Evolutionary conservation across 176 grass and related monocot species (phyloP).

Genomic region (Chrysopogon serrulatus): DNA sequence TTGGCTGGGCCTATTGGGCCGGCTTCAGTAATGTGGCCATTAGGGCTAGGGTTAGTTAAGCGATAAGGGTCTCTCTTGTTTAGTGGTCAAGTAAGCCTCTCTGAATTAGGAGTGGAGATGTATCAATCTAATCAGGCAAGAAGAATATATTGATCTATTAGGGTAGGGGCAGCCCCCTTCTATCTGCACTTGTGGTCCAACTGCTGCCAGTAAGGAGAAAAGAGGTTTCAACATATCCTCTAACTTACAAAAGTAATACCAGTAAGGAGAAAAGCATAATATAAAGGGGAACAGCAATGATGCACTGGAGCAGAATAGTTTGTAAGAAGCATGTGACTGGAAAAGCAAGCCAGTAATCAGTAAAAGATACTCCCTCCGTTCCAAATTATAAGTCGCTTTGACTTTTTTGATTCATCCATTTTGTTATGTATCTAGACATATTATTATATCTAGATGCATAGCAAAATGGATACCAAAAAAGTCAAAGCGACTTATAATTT

Average conservation of each 20-base stretch:
- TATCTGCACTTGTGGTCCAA: background rate
- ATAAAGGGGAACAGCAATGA: constrained; percentile 1
- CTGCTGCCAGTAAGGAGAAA: background rate
- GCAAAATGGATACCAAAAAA: too few species aligned
- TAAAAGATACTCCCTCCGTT: too few species aligned
- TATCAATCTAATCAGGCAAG: background rate
- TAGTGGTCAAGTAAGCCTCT: background rate
- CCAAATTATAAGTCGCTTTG: too few species aligned
- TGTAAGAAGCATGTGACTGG: background rate
- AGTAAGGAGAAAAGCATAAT: background rate
- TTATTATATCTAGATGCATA: too few species aligned
- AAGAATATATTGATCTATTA: background rate
- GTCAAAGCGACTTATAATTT: too few species aligned
- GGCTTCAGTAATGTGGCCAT: background rate
- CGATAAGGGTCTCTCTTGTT: background rate
- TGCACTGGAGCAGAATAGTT: background rate
- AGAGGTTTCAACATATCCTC: background rate
- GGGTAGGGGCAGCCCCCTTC: background rate
- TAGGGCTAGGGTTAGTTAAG: background rate
- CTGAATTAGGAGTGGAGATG: background rate
- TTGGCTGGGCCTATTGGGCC: background rate
- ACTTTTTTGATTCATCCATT: too few species aligned
- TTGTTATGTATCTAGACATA: too few species aligned
- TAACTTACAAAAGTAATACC: background rate
- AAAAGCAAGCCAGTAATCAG: constrained; percentile 2